These are phyloP conservation scores for Solanum paucissectum DNA, from an alignment of 257 asterid genomes.

Conservation along the genomic window DNA sequence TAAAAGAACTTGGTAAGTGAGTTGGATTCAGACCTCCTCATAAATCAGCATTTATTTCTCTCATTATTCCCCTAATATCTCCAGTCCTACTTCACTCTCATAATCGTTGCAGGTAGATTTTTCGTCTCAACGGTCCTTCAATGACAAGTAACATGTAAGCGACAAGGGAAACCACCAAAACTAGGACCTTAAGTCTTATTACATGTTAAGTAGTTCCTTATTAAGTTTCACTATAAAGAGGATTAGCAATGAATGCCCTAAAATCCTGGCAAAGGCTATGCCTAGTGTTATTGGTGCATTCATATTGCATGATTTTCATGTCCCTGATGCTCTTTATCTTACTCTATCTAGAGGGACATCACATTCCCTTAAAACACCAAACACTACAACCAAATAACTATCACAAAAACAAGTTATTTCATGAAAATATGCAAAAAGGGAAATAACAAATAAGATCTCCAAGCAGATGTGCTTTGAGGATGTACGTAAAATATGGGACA, in stretches of 20 bases:
- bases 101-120: not conserved
- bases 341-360: not conserved
- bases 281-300: not conserved
- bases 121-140: not conserved
- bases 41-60: not conserved
- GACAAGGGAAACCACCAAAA: not conserved
- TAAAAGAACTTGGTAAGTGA: not conserved
- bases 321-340: not conserved
- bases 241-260: not conserved
- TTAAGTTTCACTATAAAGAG: not conserved
- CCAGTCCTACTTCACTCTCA: not conserved
- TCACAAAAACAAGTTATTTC: not conserved
- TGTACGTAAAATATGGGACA: not conserved
- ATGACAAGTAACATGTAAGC: no score
- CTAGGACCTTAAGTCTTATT: not conserved
- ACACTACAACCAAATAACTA: not conserved
- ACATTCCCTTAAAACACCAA: not conserved
- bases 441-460: not conserved
- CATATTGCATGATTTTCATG: not conserved
- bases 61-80: not conserved
- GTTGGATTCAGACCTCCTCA: not conserved
- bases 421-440: not conserved
- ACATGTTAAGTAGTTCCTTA: not conserved
- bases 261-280: not conserved
- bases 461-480: not conserved